Percentiles rank a stretch among this genome's conserved stretches.
Evolutionary conservation across 345 rosid genomes (phyloP).

Genomic region (Hevea brasiliensis): DNA sequence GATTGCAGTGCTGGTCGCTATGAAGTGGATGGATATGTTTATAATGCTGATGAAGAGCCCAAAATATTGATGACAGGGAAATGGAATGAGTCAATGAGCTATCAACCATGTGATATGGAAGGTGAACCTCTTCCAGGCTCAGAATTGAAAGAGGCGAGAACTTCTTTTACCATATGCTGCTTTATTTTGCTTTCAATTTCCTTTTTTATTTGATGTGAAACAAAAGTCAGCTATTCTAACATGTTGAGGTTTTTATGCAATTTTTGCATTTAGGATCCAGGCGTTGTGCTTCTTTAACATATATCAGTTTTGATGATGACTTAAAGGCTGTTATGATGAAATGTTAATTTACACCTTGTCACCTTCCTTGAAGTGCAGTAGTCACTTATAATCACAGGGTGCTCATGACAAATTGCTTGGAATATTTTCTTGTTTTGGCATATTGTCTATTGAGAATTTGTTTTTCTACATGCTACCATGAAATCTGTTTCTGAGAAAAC

Average conservation of each 20-base stretch:
- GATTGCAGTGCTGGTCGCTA: constrained; percentile 75
- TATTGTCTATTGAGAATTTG: too few species aligned
- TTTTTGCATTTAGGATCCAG: neutral
- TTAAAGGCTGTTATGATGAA: too few species aligned
- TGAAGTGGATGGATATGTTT: constrained; percentile 87
- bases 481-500: too few species aligned
- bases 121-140: constrained; percentile 84
- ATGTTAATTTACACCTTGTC: too few species aligned
- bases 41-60: constrained; percentile 74
- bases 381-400: too few species aligned
- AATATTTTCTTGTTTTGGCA: too few species aligned
- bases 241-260: neutral
- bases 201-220: too few species aligned
- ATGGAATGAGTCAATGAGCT: constrained; percentile 75
- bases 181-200: neutral
- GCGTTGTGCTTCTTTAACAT: neutral
- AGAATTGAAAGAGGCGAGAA: constrained; percentile 64
- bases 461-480: too few species aligned
- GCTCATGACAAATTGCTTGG: too few species aligned
- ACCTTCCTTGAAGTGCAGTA: too few species aligned
- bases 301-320: too few species aligned
- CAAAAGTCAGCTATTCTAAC: neutral
- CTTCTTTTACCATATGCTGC: neutral
- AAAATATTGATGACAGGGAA: constrained; percentile 85
- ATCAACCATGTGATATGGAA: constrained; percentile 74